These are phyloP conservation scores for Cucurbita ficifolia DNA, from an alignment of 306 rosid species.

Conservation along the genomic window DNA sequence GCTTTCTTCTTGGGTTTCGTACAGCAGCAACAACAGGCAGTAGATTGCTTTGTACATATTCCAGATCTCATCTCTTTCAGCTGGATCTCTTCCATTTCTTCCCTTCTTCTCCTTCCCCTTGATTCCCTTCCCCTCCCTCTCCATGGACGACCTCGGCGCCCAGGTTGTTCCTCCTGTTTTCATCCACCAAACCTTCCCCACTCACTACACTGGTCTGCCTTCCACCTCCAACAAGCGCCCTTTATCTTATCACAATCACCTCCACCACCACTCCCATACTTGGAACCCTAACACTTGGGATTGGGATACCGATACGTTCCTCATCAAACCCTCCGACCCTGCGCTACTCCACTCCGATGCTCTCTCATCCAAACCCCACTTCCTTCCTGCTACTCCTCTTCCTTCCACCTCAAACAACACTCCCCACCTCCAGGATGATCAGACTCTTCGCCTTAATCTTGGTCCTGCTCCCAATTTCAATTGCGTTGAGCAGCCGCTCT, in stretches of 20 bases:
- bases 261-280: slow-evolving; percentile 15
- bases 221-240: slow-evolving; percentile 48
- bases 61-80: no score
- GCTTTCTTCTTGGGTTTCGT: no score
- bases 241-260: slow-evolving; percentile 22
- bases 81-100: no score
- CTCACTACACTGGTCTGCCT: slow-evolving; percentile 22
- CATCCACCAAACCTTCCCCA: slow-evolving; percentile 22
- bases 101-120: not conserved
- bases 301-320: slow-evolving; percentile 56
- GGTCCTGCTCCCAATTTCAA: slow-evolving; percentile 21
- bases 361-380: slow-evolving; percentile 7
- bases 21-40: no score
- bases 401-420: not conserved
- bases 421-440: slow-evolving; percentile 11
- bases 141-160: slow-evolving; percentile 58
- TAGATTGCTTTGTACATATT: no score
- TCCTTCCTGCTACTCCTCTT: not conserved
- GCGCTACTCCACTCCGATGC: not conserved
- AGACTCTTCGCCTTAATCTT: slow-evolving; percentile 43
- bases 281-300: slow-evolving; percentile 66
- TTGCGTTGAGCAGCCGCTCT: slow-evolving; percentile 10
- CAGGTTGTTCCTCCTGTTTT: slow-evolving; percentile 41
- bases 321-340: slow-evolving; percentile 21
- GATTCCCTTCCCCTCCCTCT: not conserved